phyloP scores from a whole-genome alignment of 441 rosid genomes.

The Adansonia grandidieri region DNA sequence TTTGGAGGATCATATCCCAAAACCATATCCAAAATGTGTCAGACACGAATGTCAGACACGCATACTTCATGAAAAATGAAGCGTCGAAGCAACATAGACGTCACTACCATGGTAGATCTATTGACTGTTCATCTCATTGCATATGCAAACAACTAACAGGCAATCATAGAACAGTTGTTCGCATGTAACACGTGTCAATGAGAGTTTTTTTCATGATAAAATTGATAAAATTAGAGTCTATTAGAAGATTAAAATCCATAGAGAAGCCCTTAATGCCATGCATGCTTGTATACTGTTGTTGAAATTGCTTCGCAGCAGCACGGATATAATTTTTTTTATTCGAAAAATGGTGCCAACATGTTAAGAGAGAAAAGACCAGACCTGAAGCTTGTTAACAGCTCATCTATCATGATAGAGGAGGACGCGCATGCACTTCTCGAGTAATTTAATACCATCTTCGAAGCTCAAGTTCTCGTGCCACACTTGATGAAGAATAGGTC shows the following conservation, averaged over 20 bases:
- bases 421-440: conserved; percentile 98
- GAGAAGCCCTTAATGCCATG: neutral
- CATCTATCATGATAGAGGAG: conserved; percentile 95
- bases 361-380: conserved; percentile 35
- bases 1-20: too few relatives aligned
- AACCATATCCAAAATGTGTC: too few relatives aligned
- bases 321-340: neutral
- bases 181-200: neutral
- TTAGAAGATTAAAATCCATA: neutral
- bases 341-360: neutral
- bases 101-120: too few relatives aligned
- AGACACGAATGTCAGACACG: too few relatives aligned
- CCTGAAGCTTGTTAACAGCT: conserved; percentile 98
- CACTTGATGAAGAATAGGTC: conserved; percentile 95
- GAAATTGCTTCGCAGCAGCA: neutral
- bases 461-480: conserved; percentile 90
- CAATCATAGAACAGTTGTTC: neutral
- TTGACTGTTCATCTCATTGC: neutral
- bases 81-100: too few relatives aligned
- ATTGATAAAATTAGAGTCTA: neutral
- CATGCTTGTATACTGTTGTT: neutral
- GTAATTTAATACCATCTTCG: conserved; percentile 89
- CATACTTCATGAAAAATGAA: too few relatives aligned
- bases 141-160: neutral
- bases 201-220: too few relatives aligned